phyloP scores from a whole-genome alignment of 2,329 filamentous ascomycete species.

The Exophiala sideris region DNA sequence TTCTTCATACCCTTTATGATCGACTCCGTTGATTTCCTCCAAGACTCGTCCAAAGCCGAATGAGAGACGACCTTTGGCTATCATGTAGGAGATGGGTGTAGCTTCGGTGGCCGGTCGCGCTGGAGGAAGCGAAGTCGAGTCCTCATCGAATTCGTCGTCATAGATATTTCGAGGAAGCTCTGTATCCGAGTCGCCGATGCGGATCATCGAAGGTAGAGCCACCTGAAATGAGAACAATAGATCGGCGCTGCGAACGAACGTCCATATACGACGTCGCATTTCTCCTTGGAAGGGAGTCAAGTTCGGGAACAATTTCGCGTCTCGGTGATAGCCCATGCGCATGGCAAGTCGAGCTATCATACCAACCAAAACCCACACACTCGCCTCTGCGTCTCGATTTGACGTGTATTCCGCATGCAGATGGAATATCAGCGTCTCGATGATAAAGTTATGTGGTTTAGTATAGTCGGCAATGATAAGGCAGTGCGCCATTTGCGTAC shows the following conservation, averaged over 20 bases:
- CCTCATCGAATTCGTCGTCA: conserved; percentile 63
- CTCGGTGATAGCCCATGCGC: conserved; percentile 64
- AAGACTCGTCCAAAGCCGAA: conserved; percentile 44
- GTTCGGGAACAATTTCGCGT: conserved; percentile 57
- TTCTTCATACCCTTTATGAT: conserved; percentile 55
- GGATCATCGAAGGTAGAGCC: conserved; percentile 64
- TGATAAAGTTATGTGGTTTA: conserved; percentile 56
- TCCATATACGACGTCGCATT: conserved; percentile 51
- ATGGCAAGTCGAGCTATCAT: conserved; percentile 61
- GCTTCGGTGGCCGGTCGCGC: conserved; percentile 57
- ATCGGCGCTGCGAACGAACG: conserved; percentile 57
- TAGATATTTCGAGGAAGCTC: conserved; percentile 59
- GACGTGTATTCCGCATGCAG: conserved; percentile 60
- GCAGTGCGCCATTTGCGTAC: conserved; percentile 60
- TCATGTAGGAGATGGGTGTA: conserved; percentile 53
- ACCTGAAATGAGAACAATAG: conserved; percentile 64
- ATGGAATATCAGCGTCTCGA: conserved; percentile 62
- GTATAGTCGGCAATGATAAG: conserved; percentile 62
- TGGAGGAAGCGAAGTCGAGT: conserved; percentile 54
- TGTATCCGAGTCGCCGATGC: conserved; percentile 62
- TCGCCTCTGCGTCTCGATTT: conserved; percentile 58
- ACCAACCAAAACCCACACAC: conserved; percentile 58
- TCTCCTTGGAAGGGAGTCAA: conserved; percentile 61
- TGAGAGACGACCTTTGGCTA: conserved; percentile 43
- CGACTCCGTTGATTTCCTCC: conserved; percentile 41